phyloP scores from a whole-genome alignment of 495 filamentous ascomycete species.

The Immersiella caudata region DNA sequence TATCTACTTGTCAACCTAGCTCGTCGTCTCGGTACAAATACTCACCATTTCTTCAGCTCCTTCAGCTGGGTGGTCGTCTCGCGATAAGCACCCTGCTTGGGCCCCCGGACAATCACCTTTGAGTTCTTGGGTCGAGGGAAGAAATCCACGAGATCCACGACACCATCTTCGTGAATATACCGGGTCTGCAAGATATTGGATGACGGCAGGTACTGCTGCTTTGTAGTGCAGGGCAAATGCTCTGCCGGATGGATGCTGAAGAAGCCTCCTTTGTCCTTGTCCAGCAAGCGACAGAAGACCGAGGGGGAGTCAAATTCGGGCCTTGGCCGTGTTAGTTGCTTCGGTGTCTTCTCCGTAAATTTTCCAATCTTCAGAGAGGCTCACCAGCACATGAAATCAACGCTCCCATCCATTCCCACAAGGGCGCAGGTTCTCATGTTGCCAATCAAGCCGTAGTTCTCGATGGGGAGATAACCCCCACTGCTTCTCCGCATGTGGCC shows the following conservation, averaged over 20 bases:
- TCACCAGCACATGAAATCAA: slow-evolving; percentile 78
- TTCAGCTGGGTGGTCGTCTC: slow-evolving; percentile 54
- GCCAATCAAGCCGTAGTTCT: slow-evolving; percentile 75
- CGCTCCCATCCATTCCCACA: slow-evolving; percentile 67
- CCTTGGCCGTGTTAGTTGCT: slow-evolving; percentile 43
- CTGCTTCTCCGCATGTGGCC: slow-evolving; percentile 33
- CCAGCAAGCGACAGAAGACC: slow-evolving; percentile 67
- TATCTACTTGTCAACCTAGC: not conserved
- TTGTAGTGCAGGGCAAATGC: slow-evolving; percentile 57
- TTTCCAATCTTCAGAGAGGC: slow-evolving; percentile 23
- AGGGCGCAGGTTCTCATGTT: slow-evolving; percentile 79
- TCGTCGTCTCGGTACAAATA: not conserved
- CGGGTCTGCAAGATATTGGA: slow-evolving; percentile 71
- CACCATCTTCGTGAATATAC: slow-evolving; percentile 71
- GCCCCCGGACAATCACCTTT: slow-evolving; percentile 44
- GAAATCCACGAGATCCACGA: slow-evolving; percentile 71
- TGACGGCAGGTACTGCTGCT: slow-evolving; percentile 69
- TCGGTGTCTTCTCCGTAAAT: not conserved
- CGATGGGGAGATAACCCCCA: slow-evolving; percentile 63
- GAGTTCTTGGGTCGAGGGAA: slow-evolving; percentile 63
- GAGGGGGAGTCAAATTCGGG: slow-evolving; percentile 69
- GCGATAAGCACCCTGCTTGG: slow-evolving; percentile 53
- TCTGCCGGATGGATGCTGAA: slow-evolving; percentile 63
- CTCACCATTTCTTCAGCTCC: slow-evolving; percentile 56
- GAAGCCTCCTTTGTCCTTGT: slow-evolving; percentile 70